Conservation (phyloP, 345 rosid species). For the Aegle marmelos region DNA sequence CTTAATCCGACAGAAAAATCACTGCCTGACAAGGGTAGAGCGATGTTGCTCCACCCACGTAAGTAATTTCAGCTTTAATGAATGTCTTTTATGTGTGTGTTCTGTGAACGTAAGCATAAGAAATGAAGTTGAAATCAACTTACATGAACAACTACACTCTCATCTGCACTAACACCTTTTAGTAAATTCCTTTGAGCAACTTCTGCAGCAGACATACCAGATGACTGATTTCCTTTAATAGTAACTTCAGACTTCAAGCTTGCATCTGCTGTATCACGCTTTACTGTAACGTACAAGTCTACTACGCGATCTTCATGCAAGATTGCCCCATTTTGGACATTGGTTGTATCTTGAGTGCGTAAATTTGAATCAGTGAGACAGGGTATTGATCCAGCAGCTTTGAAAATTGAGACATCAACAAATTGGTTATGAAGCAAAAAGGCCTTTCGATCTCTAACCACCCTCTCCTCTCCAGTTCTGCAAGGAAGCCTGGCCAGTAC, state of each 20-base stretch:
- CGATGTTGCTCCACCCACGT: background rate
- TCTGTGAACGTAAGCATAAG: too few species aligned
- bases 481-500: conserved; percentile 53
- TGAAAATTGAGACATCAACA: too few species aligned
- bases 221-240: conserved; percentile 15
- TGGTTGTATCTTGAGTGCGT: conserved; percentile 19
- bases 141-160: too few species aligned
- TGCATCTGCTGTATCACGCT: conserved; percentile 34
- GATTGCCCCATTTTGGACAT: conserved; percentile 18
- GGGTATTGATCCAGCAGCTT: too few species aligned
- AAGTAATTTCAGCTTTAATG: background rate
- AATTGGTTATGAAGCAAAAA: conserved; percentile 59
- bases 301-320: conserved; percentile 43
- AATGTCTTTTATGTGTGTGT: background rate
- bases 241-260: conserved; percentile 30
- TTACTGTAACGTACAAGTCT: conserved; percentile 51
- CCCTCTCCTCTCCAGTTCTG: conserved; percentile 69
- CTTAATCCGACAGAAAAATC: background rate
- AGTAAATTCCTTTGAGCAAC: conserved; percentile 46
- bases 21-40: background rate
- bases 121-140: too few species aligned
- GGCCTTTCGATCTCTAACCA: conserved; percentile 57
- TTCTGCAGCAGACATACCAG: conserved; percentile 37
- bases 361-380: conserved; percentile 25
- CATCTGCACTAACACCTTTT: too few species aligned